Evolutionary conservation across 2,329 filamentous ascomycete genomes (phyloP), one percentile per base, ranked within the genome.

Genomic region (Fusarium continuum): DNA sequence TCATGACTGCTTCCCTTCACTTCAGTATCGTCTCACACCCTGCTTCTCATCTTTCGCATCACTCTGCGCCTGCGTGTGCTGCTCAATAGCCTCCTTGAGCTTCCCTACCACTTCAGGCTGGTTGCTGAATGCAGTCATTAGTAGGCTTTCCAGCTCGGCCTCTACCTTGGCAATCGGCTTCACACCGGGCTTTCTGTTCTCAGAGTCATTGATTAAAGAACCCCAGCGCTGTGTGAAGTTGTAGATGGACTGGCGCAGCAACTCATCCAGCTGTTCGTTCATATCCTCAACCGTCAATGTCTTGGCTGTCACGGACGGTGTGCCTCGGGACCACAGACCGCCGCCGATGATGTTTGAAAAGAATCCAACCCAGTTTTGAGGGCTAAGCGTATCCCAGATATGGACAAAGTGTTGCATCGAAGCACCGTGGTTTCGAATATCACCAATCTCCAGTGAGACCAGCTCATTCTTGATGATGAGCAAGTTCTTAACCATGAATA

Each of bases 381-480:
- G 83, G 68, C 80, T 87, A 11, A 89, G 79, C 0, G 85, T 85
- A 46, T 88, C 85, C 86, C 86, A 89, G 34, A 89, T 88, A 60
- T 85, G 85, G 14, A 82, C 78, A 69, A 89, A 88, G 69, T 89
- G 86, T 67, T 88, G 85, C 79, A 86, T 82, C 6, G 76, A 74
- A 22, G 67, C 56, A 11, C 72, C 58, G 38, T 84, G 80, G 51
- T 83, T 83, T 56, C 85, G 80, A 14, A 87, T 83, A 65, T 88
- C 86, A 46, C 86, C 93, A 66, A 99, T 97, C 78, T 99, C 95
- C 61, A 99, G 93, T 9, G 93, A 93, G 22, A 99, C 88, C 46
- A 99, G 91, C 74, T 97, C 92, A 73, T 97, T 96, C 77, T 98
- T 98, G 46, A 99, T 85, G 44, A 97, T 89, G 44, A 99, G 89